These are phyloP conservation scores for Eimeria nieschulzi DNA, from an alignment of 169 alveolate genomes.

Conservation along the genomic window DNA sequence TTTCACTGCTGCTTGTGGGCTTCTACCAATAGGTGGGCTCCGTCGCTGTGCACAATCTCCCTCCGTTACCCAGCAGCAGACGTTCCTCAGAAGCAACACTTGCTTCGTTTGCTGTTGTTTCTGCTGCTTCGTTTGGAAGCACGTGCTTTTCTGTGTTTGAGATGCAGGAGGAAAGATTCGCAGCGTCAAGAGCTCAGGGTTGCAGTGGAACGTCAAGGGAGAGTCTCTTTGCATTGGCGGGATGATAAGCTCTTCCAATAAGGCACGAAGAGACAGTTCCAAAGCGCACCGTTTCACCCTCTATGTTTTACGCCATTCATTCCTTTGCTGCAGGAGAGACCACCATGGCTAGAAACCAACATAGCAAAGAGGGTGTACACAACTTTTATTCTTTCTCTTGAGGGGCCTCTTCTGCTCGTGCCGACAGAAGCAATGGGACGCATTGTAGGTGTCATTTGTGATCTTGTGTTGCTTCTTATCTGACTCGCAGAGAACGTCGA, in stretches of 20 bases:
- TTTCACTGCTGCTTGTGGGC: background rate
- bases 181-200: slow-evolving; percentile 6
- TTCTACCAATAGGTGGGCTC: slow-evolving; percentile 12
- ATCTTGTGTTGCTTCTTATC: background rate
- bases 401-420: background rate
- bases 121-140: background rate
- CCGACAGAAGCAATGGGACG: background rate
- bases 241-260: background rate
- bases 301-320: too few relatives aligned
- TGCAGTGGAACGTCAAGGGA: slow-evolving; percentile 2
- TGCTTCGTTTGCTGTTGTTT: background rate
- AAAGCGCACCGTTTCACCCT: too few relatives aligned
- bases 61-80: background rate
- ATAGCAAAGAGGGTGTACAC: background rate
- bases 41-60: background rate
- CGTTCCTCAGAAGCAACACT: background rate
- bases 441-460: background rate
- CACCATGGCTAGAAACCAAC: background rate
- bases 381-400: background rate
- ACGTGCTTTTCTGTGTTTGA: background rate
- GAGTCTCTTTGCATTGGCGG: background rate
- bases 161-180: slow-evolving; percentile 13
- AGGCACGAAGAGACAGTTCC: background rate
- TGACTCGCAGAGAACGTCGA: background rate
- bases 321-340: background rate